phyloP scores from a whole-genome alignment of 345 rosid species.

The Hevea brasiliensis region DNA sequence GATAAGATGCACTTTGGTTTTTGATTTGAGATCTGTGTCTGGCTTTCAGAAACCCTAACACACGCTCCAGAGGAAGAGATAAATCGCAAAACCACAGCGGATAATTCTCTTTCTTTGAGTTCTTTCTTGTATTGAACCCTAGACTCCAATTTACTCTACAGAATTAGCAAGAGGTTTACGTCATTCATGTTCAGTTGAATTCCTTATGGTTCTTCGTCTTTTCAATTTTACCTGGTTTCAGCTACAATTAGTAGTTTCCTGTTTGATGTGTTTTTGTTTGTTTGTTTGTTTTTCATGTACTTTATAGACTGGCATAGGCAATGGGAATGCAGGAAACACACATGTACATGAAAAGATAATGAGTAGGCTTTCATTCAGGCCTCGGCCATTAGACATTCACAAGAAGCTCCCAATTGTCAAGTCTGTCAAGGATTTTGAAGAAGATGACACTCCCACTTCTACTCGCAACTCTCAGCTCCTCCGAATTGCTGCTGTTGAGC shows the following conservation, averaged over 20 bases:
- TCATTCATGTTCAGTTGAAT: not conserved
- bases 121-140: not conserved
- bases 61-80: not conserved
- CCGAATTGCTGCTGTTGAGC: constrained; percentile 54
- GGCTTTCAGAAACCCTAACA: not conserved
- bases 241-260: not conserved
- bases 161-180: not conserved
- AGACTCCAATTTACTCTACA: not conserved
- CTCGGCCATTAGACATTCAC: constrained; percentile 94
- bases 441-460: constrained; percentile 77
- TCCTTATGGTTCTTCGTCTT: no score
- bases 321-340: not conserved
- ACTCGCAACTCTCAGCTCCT: constrained; percentile 80
- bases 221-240: no score
- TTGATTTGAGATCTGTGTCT: not conserved
- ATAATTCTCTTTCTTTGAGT: not conserved
- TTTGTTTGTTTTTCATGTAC: not conserved
- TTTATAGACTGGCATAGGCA: not conserved
- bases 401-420: constrained; percentile 94
- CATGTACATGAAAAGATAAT: constrained; percentile 36
- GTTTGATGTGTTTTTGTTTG: not conserved
- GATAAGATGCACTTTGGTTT: no score
- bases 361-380: constrained; percentile 96
- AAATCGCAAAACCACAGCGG: not conserved
- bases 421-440: constrained; percentile 89